phyloP scores from a whole-genome alignment of 352 stramenopile genomes.

The Phytophthora citricola region DNA sequence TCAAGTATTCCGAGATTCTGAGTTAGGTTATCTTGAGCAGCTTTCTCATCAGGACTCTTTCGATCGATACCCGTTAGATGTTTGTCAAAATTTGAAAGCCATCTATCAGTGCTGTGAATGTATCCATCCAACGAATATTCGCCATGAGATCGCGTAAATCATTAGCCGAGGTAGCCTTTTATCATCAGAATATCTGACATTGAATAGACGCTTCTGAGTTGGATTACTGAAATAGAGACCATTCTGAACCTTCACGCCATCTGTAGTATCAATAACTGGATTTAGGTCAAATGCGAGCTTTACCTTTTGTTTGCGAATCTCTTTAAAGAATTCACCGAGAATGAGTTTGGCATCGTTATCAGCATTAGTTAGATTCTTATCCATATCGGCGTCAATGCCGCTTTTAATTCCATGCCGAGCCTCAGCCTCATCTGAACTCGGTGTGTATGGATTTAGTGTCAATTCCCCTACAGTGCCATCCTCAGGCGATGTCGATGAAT shows the following conservation, averaged over 20 bases:
- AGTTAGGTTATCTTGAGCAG: background rate
- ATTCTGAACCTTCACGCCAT: too few species aligned
- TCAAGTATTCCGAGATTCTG: background rate
- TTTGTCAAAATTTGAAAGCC: too few species aligned
- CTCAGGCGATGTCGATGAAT: background rate
- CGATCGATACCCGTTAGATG: background rate
- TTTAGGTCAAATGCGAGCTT: too few species aligned
- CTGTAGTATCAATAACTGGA: too few species aligned
- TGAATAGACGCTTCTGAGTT: too few species aligned
- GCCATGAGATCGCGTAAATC: too few species aligned
- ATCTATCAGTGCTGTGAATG: too few species aligned
- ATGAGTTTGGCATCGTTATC: background rate
- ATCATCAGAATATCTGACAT: too few species aligned
- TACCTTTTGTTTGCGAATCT: background rate
- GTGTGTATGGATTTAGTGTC: background rate
- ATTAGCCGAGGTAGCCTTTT: too few species aligned
- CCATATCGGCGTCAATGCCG: background rate
- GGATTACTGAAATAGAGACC: too few species aligned
- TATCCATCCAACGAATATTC: too few species aligned
- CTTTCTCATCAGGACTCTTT: background rate
- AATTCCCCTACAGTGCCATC: background rate
- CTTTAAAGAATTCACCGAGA: background rate
- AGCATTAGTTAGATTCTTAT: background rate
- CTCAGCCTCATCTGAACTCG: background rate
- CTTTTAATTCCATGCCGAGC: background rate